A percentile compares a stretch with the other conserved stretches of the same genome.
Evolutionary conservation across 106 monocot genomes (phyloP).

Genomic region (Acanthochlamys bracteata): DNA sequence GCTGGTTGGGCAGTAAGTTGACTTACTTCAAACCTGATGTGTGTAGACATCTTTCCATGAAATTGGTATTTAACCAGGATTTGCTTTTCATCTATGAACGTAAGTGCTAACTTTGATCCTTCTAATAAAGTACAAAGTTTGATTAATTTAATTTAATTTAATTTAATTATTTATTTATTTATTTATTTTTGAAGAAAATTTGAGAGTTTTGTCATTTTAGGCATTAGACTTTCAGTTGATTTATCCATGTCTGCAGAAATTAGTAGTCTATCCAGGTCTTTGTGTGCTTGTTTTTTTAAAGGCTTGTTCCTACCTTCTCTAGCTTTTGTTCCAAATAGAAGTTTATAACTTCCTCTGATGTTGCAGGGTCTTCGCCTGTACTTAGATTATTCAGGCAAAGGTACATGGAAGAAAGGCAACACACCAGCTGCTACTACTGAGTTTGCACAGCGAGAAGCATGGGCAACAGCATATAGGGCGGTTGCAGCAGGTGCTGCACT

Average conservation of each 20-base stretch:
- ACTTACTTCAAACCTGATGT: neutral
- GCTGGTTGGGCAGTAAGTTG: constrained; percentile 10
- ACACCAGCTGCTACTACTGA: constrained; percentile 23
- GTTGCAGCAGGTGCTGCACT: constrained; percentile 79
- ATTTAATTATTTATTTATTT: neutral
- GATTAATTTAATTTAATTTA: neutral
- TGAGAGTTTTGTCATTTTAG: no score
- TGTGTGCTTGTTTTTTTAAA: no score
- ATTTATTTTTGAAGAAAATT: neutral
- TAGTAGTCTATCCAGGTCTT: no score
- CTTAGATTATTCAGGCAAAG: constrained; percentile 35
- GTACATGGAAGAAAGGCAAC: constrained; percentile 11
- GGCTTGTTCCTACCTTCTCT: neutral
- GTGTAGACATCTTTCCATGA: neutral
- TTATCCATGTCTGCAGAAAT: no score
- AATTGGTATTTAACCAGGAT: neutral
- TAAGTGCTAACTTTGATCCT: no score
- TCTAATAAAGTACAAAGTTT: neutral
- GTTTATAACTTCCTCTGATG: neutral
- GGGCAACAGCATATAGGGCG: constrained; percentile 61
- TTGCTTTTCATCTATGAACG: no score
- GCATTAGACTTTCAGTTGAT: no score
- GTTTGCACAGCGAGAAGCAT: constrained; percentile 37
- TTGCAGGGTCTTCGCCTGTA: constrained; percentile 37
- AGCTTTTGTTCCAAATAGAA: neutral